Percentiles rank a stretch among this genome's conserved stretches.
phyloP scores from a whole-genome alignment of 176 grass and related monocot species.

The Eleusine coracana region DNA sequence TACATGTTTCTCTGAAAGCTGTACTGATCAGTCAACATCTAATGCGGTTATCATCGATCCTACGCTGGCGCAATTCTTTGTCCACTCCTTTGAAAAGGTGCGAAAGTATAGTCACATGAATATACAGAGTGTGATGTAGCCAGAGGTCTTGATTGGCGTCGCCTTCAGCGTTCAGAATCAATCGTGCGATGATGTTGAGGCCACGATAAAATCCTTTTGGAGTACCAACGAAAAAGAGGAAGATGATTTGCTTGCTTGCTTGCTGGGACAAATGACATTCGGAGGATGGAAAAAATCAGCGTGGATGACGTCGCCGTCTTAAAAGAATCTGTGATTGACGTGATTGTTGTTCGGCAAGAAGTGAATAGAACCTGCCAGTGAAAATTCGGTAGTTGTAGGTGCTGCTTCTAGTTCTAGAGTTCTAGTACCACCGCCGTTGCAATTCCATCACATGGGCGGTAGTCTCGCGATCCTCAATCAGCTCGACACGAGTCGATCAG shows the following conservation, averaged over 20 bases:
- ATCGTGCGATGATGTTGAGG: not conserved
- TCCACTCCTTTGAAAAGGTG: constrained; percentile 23
- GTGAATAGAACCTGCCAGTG: not conserved
- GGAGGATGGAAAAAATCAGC: not conserved
- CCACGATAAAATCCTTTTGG: not conserved
- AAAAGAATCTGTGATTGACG: not conserved
- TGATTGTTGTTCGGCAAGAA: not conserved
- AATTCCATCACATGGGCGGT: constrained; percentile 31
- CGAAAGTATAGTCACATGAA: not conserved
- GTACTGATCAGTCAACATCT: not conserved
- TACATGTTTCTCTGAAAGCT: not conserved
- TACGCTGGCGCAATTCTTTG: not conserved
- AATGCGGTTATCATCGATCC: not conserved
- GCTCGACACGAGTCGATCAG: not conserved
- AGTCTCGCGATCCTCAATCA: not conserved
- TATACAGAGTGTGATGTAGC: not conserved
- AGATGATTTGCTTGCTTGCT: not conserved
- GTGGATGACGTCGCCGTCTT: too few species aligned
- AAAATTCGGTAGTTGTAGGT: constrained; percentile 15
- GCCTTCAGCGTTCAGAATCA: not conserved
- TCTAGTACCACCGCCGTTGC: not conserved
- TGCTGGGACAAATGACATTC: not conserved
- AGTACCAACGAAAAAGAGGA: not conserved
- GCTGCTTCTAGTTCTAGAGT: not conserved
- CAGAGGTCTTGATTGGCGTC: not conserved